Evolutionary conservation across 768 basidiomycete species (phyloP), one percentile per base, ranked within the genome.

Genomic region (Amanita fuliginea): DNA sequence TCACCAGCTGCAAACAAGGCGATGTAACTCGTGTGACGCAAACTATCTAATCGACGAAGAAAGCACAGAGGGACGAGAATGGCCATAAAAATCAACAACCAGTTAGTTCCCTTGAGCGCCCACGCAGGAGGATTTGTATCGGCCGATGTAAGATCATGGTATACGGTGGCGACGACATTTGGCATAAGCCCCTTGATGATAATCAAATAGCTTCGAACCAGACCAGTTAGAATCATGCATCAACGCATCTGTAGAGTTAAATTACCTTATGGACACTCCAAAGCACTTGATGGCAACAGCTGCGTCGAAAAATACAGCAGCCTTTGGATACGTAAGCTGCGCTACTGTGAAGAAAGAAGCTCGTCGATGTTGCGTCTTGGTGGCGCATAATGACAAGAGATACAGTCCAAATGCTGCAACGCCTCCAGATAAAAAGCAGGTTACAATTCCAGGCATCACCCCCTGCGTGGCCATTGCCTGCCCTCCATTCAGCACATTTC

Each of bases 271-370:
- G 30, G 89, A 91, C 3, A 98, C 95, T 16, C 95, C 95, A 61
- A 96, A 96, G 64, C 95, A 98, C 62, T 98, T 98, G 62, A 82
- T 84, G 8, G 92, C 92, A 57, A 98, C 92, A 10, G 94, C 95
- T 3, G 81, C 82, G 63, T 97, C 95, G 58, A 98, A 95, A 63
- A 90, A 87, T 34, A 90, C 70, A 0, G 86, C 86, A 0, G 86
- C 88, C 39, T 74, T 79, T 2, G 95, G 95, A 63, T 92, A 96
- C 0, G 95, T 95, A 55, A 98, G 67, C 61, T 86, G 76, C 1
- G 87, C 76, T 16, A 94, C 69, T 11, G 84, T 80, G 56, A 90
- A 90, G 64, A 93, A 95, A 6, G 88, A 91, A 14, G 90, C 71
- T 10, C 73, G 77, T 40, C 92, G 73, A 54, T 88, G 81, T 4